phyloP scores from a whole-genome alignment of 169 alveolate genomes.

The Miamiensis avidus region DNA sequence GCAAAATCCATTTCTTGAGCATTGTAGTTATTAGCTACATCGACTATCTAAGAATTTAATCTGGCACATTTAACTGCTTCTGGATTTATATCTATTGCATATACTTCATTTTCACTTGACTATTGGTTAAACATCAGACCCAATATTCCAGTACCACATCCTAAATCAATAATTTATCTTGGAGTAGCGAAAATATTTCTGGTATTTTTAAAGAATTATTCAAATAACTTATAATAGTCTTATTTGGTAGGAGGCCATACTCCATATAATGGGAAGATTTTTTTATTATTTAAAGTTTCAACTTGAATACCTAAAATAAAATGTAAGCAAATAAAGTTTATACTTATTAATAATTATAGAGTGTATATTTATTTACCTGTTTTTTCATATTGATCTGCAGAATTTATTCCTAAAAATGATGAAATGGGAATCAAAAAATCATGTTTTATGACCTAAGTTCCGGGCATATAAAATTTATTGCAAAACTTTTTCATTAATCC shows the following conservation, averaged over 20 bases:
- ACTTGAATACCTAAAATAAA: slow-evolving; percentile 5
- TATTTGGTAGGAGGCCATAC: slow-evolving; percentile 60
- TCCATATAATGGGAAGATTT: slow-evolving; percentile 51
- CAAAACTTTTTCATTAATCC: slow-evolving; percentile 12
- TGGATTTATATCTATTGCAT: slow-evolving; percentile 34
- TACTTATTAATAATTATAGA: too few relatives aligned
- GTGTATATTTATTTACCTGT: slow-evolving; percentile 24
- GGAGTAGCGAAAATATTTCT: slow-evolving; percentile 6
- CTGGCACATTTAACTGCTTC: slow-evolving; percentile 54
- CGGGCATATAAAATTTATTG: slow-evolving; percentile 23
- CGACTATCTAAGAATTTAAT: slow-evolving; percentile 45
- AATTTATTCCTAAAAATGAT: slow-evolving; percentile 39
- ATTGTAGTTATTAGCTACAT: slow-evolving; percentile 14
- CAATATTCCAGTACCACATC: slow-evolving; percentile 62
- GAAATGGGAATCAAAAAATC: slow-evolving; percentile 38
- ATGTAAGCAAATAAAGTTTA: too few relatives aligned
- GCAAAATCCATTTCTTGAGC: slow-evolving; percentile 20
- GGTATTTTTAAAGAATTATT: slow-evolving; percentile 7
- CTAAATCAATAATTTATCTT: slow-evolving; percentile 39
- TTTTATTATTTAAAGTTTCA: slow-evolving; percentile 35
- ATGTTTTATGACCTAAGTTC: slow-evolving; percentile 23
- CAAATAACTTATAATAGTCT: slow-evolving; percentile 32
- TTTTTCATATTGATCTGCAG: slow-evolving; percentile 49
- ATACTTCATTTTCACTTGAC: slow-evolving; percentile 27
- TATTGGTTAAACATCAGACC: slow-evolving; percentile 39